These are phyloP conservation scores for Psilocybe azurescens DNA, from an alignment of 768 basidiomycete species.

Conservation along the genomic window DNA sequence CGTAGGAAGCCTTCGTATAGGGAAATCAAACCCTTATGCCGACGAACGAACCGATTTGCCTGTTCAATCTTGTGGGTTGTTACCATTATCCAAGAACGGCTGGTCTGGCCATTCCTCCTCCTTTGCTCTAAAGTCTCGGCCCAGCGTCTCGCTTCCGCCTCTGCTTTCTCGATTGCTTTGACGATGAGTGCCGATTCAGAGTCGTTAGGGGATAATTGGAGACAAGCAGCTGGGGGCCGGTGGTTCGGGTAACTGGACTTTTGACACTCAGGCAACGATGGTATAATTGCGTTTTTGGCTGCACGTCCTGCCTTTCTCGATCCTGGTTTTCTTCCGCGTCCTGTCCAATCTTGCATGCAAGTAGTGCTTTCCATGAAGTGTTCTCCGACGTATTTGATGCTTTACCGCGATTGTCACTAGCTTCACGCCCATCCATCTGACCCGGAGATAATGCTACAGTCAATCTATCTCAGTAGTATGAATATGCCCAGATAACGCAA, in stretches of 20 bases:
- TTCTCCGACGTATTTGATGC: neutral
- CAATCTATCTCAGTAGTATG: neutral
- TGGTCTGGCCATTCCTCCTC: neutral
- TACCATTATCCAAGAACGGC: constrained; percentile 19
- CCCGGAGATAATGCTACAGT: neutral
- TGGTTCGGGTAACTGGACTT: constrained; percentile 20
- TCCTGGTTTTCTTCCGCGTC: neutral
- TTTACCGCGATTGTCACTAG: neutral
- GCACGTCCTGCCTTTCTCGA: constrained; percentile 1
- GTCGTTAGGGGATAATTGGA: constrained; percentile 25
- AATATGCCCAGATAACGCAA: neutral
- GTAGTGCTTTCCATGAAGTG: neutral
- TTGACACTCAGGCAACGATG: constrained; percentile 23
- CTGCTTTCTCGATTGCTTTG: constrained; percentile 19
- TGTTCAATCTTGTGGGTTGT: constrained; percentile 25
- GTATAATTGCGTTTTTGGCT: constrained; percentile 14
- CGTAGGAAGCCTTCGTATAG: constrained; percentile 27
- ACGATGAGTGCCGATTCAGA: constrained; percentile 18
- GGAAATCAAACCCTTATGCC: constrained; percentile 26
- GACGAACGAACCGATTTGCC: constrained; percentile 21
- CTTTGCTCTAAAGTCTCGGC: constrained; percentile 11
- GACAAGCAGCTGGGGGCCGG: constrained; percentile 27
- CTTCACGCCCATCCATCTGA: neutral
- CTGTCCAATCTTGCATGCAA: neutral
- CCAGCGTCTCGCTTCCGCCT: constrained; percentile 7